phyloP scores from a whole-genome alignment of 225 moss, liverwort and hornwort species.

The Bryum argenteum region DNA sequence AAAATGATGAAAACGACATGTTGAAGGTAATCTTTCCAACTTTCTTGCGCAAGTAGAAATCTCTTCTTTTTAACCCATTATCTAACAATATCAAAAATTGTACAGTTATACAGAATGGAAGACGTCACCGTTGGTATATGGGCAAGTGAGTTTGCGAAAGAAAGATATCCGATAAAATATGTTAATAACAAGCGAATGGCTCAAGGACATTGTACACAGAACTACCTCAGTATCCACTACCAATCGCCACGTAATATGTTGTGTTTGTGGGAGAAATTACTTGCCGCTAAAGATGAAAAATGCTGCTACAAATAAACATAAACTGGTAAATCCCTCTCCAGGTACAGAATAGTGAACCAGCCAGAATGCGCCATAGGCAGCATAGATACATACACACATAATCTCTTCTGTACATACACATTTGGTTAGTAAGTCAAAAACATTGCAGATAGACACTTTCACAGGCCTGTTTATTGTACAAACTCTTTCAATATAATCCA shows the following conservation, averaged over 20 bases:
- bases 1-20: constrained; percentile 4
- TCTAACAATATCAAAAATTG: not conserved
- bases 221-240: constrained; percentile 43
- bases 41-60: too few species aligned
- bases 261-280: constrained; percentile 50
- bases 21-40: not conserved
- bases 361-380: too few species aligned
- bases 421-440: too few species aligned
- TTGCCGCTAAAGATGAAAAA: constrained; percentile 17
- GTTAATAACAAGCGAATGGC: constrained; percentile 28
- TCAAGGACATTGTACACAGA: constrained; percentile 37
- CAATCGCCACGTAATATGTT: constrained; percentile 50
- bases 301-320: constrained; percentile 23
- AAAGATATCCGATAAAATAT: constrained; percentile 21
- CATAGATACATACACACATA: too few species aligned
- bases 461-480: too few species aligned
- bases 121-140: constrained; percentile 51
- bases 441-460: too few species aligned
- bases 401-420: too few species aligned
- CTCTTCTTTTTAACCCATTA: too few species aligned
- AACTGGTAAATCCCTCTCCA: too few species aligned
- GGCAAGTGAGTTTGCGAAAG: constrained; percentile 31
- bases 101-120: constrained; percentile 52
- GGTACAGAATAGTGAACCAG: too few species aligned
- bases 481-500: too few species aligned